phyloP scores from a whole-genome alignment of 2,329 filamentous ascomycete species.

The Macrophomina pseudophaseolina region DNA sequence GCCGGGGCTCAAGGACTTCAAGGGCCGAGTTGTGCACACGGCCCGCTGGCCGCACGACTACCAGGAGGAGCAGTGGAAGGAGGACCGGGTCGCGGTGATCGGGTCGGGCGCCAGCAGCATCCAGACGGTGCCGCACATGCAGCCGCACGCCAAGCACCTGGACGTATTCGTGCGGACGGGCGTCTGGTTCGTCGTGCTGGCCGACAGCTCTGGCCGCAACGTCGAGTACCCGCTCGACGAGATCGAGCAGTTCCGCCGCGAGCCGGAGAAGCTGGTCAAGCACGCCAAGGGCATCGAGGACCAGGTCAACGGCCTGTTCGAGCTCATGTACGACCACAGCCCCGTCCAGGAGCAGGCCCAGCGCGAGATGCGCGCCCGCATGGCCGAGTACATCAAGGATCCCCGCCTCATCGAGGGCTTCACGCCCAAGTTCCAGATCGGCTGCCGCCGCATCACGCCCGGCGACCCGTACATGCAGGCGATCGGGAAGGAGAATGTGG shows the following conservation, averaged over 20 bases:
- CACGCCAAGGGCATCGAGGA: slow-evolving; percentile 54
- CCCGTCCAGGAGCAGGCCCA: slow-evolving; percentile 48
- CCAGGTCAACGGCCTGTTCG: slow-evolving; percentile 33
- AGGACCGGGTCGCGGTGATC: slow-evolving; percentile 51
- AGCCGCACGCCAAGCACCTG: slow-evolving; percentile 52
- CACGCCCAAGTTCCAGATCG: slow-evolving; percentile 53
- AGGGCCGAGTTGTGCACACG: slow-evolving; percentile 50
- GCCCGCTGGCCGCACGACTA: slow-evolving; percentile 54
- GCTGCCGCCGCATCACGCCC: slow-evolving; percentile 54
- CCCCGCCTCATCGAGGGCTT: slow-evolving; percentile 55
- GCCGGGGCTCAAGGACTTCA: slow-evolving; percentile 52
- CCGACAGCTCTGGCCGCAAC: slow-evolving; percentile 52
- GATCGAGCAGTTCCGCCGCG: slow-evolving; percentile 48
- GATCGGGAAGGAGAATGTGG: slow-evolving; percentile 56
- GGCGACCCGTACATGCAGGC: slow-evolving; percentile 59
- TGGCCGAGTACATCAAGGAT: slow-evolving; percentile 59
- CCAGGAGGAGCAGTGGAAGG: slow-evolving; percentile 50
- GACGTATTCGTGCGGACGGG: slow-evolving; percentile 55
- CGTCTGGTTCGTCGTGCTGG: slow-evolving; percentile 53
- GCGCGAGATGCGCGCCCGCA: slow-evolving; percentile 48
- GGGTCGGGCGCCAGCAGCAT: slow-evolving; percentile 53
- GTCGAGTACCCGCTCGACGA: slow-evolving; percentile 52
- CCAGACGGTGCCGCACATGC: slow-evolving; percentile 55
- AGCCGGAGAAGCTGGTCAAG: slow-evolving; percentile 49
- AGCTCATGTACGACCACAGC: slow-evolving; percentile 47